Percentiles rank a stretch among this genome's conserved stretches.
These are phyloP conservation scores for Arthrobotrys sinensis DNA, from an alignment of 2,329 filamentous ascomycete species.

Conservation along the genomic window DNA sequence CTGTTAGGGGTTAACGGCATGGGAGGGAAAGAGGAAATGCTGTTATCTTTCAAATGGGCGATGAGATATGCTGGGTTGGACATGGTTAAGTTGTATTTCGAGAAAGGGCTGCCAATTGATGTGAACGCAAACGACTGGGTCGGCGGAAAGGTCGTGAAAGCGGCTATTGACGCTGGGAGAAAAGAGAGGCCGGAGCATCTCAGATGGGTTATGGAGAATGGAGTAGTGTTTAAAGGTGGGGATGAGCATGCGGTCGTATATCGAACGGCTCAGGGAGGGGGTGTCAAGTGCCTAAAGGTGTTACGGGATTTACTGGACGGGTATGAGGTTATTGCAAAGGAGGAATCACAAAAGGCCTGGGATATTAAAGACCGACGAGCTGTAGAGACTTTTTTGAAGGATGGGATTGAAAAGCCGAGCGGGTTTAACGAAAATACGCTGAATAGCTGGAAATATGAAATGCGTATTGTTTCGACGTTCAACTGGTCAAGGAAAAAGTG, in stretches of 20 bases:
- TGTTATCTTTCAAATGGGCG: conserved; percentile 44
- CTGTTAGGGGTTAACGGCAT: conserved; percentile 16
- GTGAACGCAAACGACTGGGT: background rate
- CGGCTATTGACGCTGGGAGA: conserved; percentile 10
- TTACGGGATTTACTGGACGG: conserved; percentile 21
- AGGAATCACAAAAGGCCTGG: conserved; percentile 17
- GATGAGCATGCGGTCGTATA: conserved; percentile 22
- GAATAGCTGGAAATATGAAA: conserved; percentile 17
- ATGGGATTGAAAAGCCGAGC: conserved; percentile 3
- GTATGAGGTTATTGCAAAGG: conserved; percentile 22
- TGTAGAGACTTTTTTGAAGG: conserved; percentile 25
- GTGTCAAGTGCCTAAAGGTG: conserved; percentile 22
- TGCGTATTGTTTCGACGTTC: conserved; percentile 17
- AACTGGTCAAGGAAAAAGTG: conserved; percentile 23
- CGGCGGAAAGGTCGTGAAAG: conserved; percentile 12
- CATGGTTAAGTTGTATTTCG: conserved; percentile 46
- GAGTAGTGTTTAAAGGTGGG: conserved; percentile 12
- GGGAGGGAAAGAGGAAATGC: conserved; percentile 1
- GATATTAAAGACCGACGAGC: conserved; percentile 27
- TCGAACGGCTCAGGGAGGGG: conserved; percentile 23
- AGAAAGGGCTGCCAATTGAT: conserved; percentile 35
- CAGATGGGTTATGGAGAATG: conserved; percentile 29
- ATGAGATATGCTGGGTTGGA: conserved; percentile 35
- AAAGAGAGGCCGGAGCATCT: conserved; percentile 27
- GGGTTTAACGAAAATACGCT: conserved; percentile 3